Evolutionary conservation across 176 grass and related monocot species (phyloP).

Genomic region (Melocanna baccifera): DNA sequence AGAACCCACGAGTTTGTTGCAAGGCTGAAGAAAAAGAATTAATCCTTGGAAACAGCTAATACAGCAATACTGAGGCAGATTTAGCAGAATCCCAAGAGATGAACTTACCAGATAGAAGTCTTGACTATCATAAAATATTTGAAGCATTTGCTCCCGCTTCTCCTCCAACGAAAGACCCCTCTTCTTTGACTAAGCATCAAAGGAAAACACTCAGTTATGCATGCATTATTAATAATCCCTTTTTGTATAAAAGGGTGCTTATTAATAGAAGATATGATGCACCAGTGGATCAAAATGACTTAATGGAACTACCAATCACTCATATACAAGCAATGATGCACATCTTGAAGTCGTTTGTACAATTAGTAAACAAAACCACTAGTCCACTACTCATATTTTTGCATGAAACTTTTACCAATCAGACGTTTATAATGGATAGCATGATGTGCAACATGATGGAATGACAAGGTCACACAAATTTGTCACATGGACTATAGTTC

Average conservation of each 20-base stretch:
- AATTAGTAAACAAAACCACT: not conserved
- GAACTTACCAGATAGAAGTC: slow-evolving; percentile 80
- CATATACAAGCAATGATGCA: not conserved
- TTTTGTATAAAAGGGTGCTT: not conserved
- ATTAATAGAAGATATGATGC: not conserved
- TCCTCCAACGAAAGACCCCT: slow-evolving; percentile 93
- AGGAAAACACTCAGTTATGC: slow-evolving; percentile 2
- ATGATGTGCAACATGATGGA: too few relatives aligned
- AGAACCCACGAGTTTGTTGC: not conserved
- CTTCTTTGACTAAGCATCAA: slow-evolving; percentile 81
- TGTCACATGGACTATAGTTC: too few relatives aligned
- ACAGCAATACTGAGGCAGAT: not conserved
- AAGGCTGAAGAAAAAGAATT: not conserved
- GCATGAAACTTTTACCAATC: too few relatives aligned
- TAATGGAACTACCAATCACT: not conserved
- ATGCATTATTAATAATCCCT: not conserved
- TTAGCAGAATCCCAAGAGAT: not conserved
- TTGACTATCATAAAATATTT: slow-evolving; percentile 85
- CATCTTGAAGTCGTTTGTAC: not conserved
- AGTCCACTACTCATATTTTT: too few relatives aligned
- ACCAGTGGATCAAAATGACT: not conserved
- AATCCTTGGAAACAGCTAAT: not conserved
- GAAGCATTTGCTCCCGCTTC: slow-evolving; percentile 97
- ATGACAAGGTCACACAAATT: too few relatives aligned
- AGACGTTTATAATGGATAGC: too few relatives aligned